Evolutionary conservation across 192 early-diverging fungal species (phyloP), one percentile per base, ranked within the genome.

Genomic region (Gonapodya sp.): DNA sequence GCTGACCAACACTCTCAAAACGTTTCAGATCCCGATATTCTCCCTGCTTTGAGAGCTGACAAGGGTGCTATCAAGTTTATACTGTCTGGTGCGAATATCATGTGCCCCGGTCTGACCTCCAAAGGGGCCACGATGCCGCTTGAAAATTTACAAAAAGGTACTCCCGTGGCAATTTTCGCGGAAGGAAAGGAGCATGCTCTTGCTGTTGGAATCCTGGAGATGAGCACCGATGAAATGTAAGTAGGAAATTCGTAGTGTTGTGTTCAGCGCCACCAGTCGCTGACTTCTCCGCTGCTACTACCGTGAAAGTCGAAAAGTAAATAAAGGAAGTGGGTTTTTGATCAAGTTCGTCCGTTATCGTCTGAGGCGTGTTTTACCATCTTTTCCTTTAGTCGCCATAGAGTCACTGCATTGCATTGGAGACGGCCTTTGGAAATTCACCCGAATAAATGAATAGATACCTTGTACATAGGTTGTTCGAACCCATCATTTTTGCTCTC

Each of bases 11-110:
- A 78, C 34, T 79, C 31, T n/a, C 35, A 18, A 78, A 2, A 1
- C n/a, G 1, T 31, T 31, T 32, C 0, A 94, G 94, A 94, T 87
- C 98, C 98, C 0, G 92, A 93, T 86, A 95, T 97, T 73, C 87
- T 98, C 84, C 96, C 96, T 35, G 87, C 87, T 31, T 86, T 98
- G 77, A 95, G 97, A 82, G 96, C 98, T 33, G 98, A 99, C 84
- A 89, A 92, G 18, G 98, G 98, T 1, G 98, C 98, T 36, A 98
- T 98, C 86, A 98, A 98, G 87, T 97, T 96, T 86, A 94, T 99
- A 1, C 91, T 99, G 31, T 93, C 93, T 14, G 97, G 97, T 0
- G 96, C 96, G 74, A 95, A 97, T 85, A 96, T 99, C 82, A 99
- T 99, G 98, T 98, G 96, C 81, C 98, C 96, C 1, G 98, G 98